Conservation (phyloP, 352 stramenopile genomes). For the Globisporangium paroecandrum region DNA sequence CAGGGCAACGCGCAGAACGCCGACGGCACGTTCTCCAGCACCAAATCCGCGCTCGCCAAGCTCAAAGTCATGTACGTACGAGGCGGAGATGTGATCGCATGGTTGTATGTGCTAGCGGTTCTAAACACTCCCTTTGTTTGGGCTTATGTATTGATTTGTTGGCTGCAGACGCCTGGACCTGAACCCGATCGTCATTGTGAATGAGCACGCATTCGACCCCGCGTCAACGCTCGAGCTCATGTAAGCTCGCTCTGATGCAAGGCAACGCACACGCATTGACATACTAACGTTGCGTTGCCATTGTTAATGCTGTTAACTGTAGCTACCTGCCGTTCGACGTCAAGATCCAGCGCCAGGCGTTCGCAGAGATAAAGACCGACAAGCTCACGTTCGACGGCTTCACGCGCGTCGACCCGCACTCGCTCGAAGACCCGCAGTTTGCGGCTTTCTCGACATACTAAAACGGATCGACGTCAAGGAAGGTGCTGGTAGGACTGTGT, state of each 20-base stretch:
- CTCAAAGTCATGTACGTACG: slow-evolving; percentile 70
- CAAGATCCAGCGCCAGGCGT: slow-evolving; percentile 69
- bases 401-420: slow-evolving; percentile 39
- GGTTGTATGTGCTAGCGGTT: not conserved
- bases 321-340: slow-evolving; percentile 75
- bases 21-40: slow-evolving; percentile 43
- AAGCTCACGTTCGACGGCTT: slow-evolving; percentile 65
- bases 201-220: slow-evolving; percentile 63
- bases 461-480: not conserved
- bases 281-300: not conserved
- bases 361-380: slow-evolving; percentile 75
- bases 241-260: slow-evolving; percentile 20
- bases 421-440: slow-evolving; percentile 65
- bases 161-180: slow-evolving; percentile 63
- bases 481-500: not conserved
- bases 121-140: not conserved
- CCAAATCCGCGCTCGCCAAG: slow-evolving; percentile 43
- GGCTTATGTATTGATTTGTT: not conserved
- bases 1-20: slow-evolving; percentile 48
- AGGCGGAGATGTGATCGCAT: not conserved
- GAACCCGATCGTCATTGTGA: slow-evolving; percentile 67
- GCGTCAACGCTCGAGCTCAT: slow-evolving; percentile 62
- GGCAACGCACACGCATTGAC: not conserved
- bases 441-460: slow-evolving; percentile 44
- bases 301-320: not conserved